Percentiles rank a stretch among this genome's conserved stretches.
These are phyloP conservation scores for Cardamine chenopodiifolia DNA, from an alignment of 345 rosid genomes.

Conservation along the genomic window DNA sequence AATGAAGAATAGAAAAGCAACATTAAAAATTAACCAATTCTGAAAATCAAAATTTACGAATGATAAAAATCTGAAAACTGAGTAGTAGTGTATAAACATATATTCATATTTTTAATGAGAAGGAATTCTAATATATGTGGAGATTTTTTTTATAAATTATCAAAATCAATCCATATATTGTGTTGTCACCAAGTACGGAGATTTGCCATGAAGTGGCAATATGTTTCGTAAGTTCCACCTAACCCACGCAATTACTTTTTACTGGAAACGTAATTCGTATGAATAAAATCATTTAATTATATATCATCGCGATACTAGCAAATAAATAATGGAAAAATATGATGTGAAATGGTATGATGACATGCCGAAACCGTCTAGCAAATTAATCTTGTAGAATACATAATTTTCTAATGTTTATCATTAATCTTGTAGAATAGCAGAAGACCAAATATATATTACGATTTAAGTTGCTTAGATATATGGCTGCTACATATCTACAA, in stretches of 20 bases:
- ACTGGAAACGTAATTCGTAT: constrained; percentile 22
- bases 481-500: too few species aligned
- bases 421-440: neutral
- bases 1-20: neutral
- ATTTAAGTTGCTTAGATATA: too few species aligned
- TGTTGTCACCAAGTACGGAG: neutral
- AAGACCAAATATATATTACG: too few species aligned
- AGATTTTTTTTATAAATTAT: neutral
- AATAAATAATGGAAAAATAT: neutral
- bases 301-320: neutral
- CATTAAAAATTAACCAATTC: neutral
- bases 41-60: neutral
- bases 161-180: neutral
- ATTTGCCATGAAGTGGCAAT: neutral
- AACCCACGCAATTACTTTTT: constrained; percentile 22
- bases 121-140: neutral
- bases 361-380: neutral
- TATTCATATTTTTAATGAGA: neutral
- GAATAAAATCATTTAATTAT: neutral
- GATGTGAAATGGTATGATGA: neutral
- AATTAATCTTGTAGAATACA: too few species aligned
- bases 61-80: neutral
- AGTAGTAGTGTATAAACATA: neutral
- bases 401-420: neutral
- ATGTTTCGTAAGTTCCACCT: constrained; percentile 34